Conservation (phyloP, 139 green algal species). For the Chlamydomonas incerta region DNA sequence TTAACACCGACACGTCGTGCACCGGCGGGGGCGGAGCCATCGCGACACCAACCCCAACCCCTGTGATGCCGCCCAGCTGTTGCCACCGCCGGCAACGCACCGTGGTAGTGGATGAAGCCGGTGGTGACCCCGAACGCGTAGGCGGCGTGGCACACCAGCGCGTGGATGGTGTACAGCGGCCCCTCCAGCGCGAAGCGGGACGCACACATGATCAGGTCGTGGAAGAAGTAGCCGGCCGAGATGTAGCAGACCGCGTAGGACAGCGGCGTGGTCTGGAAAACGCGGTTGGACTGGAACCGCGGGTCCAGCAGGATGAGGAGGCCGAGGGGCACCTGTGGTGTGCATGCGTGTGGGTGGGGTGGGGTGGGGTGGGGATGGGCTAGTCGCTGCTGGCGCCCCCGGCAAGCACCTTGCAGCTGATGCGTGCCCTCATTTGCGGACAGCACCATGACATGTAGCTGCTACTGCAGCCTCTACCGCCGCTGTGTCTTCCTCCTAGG, state of each 20-base stretch:
- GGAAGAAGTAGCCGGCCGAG: conserved; percentile 58
- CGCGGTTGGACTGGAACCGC: conserved; percentile 10
- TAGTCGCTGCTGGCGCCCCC: no score
- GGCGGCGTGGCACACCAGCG: conserved; percentile 48
- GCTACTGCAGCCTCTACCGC: no score
- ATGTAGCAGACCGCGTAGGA: conserved; percentile 46
- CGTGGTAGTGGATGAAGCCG: conserved; percentile 55
- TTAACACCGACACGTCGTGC: no score
- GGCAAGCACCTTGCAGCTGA: no score
- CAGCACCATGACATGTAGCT: no score
- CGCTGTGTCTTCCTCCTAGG: not conserved
- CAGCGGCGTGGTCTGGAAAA: conserved; percentile 40
- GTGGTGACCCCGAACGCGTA: conserved; percentile 50
- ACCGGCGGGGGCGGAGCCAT: no score
- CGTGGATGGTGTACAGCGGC: conserved; percentile 50
- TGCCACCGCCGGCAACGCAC: no score
- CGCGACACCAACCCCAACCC: no score
- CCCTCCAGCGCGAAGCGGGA: conserved; percentile 48
- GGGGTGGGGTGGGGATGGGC: no score
- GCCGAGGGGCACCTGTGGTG: conserved; percentile 51
- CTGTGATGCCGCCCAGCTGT: no score
- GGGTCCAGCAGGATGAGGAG: conserved; percentile 49
- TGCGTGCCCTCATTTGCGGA: no score
- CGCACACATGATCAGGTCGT: conserved; percentile 52
- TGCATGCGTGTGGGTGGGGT: not conserved